Percentiles rank a stretch among this genome's conserved stretches.
Conservation (phyloP, 2,329 filamentous ascomycete species). For the Pseudopithomyces chartarum region DNA sequence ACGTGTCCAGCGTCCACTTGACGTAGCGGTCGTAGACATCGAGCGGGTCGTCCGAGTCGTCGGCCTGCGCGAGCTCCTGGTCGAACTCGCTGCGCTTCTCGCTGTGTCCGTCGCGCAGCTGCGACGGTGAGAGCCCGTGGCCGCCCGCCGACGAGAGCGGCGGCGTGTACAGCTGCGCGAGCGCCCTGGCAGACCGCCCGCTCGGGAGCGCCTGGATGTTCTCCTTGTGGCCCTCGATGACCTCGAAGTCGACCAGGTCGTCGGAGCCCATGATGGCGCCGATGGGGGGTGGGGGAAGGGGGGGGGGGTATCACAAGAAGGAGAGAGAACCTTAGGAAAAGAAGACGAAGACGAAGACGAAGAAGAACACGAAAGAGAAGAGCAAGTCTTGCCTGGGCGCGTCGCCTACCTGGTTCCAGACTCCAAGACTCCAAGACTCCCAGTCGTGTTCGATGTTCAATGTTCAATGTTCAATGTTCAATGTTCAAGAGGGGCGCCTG, state of each 20-base stretch:
- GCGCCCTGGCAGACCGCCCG: slow-evolving; percentile 84
- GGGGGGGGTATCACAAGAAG: too few species aligned
- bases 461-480: too few species aligned
- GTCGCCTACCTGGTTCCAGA: slow-evolving; percentile 23
- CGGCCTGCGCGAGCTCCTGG: slow-evolving; percentile 75
- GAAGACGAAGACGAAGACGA: slow-evolving; percentile 26
- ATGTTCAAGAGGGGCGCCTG: too few species aligned
- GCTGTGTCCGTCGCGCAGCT: slow-evolving; percentile 79
- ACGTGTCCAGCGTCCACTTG: slow-evolving; percentile 93
- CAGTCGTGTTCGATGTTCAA: slow-evolving; percentile 2
- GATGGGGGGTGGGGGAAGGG: slow-evolving; percentile 25
- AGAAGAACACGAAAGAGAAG: slow-evolving; percentile 16
- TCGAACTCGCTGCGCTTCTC: slow-evolving; percentile 83
- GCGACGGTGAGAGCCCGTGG: slow-evolving; percentile 61
- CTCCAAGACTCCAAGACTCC: too few species aligned
- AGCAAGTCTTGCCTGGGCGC: slow-evolving; percentile 18
- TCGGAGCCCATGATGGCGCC: slow-evolving; percentile 50
- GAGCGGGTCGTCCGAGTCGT: slow-evolving; percentile 91
- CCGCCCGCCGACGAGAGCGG: slow-evolving; percentile 53
- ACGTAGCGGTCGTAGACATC: slow-evolving; percentile 97
- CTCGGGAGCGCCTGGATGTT: slow-evolving; percentile 94
- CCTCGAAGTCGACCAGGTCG: slow-evolving; percentile 71
- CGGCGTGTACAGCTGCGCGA: slow-evolving; percentile 80
- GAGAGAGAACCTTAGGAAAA: too few species aligned
- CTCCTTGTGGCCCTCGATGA: slow-evolving; percentile 96